A percentile compares a stretch with the other conserved stretches of the same genome.
These are phyloP conservation scores for Aspergillus taichungensis DNA, from an alignment of 495 filamentous ascomycete species.

Conservation along the genomic window DNA sequence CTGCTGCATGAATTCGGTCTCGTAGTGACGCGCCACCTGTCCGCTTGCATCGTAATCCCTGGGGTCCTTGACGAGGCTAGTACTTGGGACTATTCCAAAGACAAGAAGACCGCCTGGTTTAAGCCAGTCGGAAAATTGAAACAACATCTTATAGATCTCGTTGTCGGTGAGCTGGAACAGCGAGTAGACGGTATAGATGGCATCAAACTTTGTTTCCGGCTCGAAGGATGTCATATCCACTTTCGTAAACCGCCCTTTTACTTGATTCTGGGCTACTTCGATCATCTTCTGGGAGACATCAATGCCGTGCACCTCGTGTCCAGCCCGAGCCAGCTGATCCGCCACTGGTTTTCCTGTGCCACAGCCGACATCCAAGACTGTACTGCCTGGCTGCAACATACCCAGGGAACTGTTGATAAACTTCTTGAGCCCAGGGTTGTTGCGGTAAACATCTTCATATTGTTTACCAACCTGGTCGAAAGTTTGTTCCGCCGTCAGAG, in stretches of 20 bases:
- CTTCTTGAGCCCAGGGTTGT: background rate
- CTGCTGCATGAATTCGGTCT: too few relatives aligned
- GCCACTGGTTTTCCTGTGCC: constrained; percentile 25
- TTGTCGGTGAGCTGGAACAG: background rate
- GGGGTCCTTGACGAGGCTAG: too few relatives aligned
- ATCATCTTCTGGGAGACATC: constrained; percentile 22
- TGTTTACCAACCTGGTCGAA: background rate
- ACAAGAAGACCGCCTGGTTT: background rate
- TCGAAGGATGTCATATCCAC: background rate
- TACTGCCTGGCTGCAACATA: constrained; percentile 7
- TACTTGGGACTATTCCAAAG: background rate
- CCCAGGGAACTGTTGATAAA: constrained; percentile 2
- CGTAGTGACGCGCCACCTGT: too few relatives aligned
- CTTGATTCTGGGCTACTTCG: background rate
- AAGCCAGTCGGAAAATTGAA: background rate
- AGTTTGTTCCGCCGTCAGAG: background rate
- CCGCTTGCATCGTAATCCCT: too few relatives aligned
- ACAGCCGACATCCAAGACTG: constrained; percentile 24
- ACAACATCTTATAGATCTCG: background rate
- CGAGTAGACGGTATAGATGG: background rate
- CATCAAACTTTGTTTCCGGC: background rate
- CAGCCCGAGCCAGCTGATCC: constrained; percentile 14
- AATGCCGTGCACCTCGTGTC: constrained; percentile 20
- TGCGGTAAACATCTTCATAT: background rate
- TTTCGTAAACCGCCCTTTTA: background rate